Percentiles rank a stretch among this genome's conserved stretches.
These are phyloP conservation scores for Stellera chamaejasme DNA, from an alignment of 345 rosid genomes.

Conservation along the genomic window DNA sequence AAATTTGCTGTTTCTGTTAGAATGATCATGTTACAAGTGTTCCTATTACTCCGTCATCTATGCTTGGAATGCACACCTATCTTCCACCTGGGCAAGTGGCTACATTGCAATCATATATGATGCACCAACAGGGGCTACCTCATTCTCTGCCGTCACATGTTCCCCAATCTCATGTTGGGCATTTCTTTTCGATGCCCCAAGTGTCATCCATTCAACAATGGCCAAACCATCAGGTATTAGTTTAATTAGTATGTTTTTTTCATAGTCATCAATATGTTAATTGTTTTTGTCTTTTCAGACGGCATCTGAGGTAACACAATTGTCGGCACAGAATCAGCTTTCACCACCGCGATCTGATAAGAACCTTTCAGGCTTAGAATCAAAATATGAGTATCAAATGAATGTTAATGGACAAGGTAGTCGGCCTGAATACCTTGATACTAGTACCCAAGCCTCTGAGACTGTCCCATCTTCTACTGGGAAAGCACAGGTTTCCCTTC, in stretches of 20 bases:
- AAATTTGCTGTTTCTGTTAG: slow-evolving; percentile 19
- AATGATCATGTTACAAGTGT: slow-evolving; percentile 39
- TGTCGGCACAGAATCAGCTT: slow-evolving; percentile 41
- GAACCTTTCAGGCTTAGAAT: slow-evolving; percentile 36
- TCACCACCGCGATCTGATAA: slow-evolving; percentile 47
- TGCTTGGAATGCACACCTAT: slow-evolving; percentile 57
- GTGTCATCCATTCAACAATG: slow-evolving; percentile 45
- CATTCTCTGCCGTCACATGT: slow-evolving; percentile 55
- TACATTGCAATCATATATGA: slow-evolving; percentile 64
- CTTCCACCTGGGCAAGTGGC: slow-evolving; percentile 70
- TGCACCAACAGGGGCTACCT: slow-evolving; percentile 69
- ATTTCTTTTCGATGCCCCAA: slow-evolving; percentile 41
- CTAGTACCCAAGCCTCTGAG: slow-evolving; percentile 37
- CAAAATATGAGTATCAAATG: slow-evolving; percentile 46
- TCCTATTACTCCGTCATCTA: slow-evolving; percentile 48
- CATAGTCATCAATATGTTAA: not conserved
- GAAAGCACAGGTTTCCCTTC: slow-evolving; percentile 47
- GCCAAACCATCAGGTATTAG: slow-evolving; percentile 65
- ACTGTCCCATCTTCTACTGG: slow-evolving; percentile 40
- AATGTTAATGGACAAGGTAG: slow-evolving; percentile 45
- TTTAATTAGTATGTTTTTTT: not conserved
- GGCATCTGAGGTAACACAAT: slow-evolving; percentile 38
- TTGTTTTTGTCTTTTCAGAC: slow-evolving; percentile 28
- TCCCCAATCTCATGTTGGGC: slow-evolving; percentile 54
- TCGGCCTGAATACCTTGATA: slow-evolving; percentile 46